These are phyloP conservation scores for Galerina marginata DNA, from an alignment of 768 basidiomycete species.

Conservation along the genomic window DNA sequence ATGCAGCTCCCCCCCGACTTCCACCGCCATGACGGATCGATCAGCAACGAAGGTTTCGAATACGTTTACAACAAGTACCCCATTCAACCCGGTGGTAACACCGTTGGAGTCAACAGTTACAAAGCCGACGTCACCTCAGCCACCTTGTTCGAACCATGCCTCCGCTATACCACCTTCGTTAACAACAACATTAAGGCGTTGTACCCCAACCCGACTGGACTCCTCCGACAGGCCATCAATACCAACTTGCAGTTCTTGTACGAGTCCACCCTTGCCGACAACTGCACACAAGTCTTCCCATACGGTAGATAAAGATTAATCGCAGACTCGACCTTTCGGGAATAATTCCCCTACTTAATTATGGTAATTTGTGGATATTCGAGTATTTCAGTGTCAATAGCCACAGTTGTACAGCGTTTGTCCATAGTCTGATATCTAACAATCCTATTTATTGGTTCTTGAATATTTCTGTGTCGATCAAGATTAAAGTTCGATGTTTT, in stretches of 20 bases:
- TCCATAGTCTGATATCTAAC: too few species aligned
- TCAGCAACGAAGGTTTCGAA: constrained; percentile 1
- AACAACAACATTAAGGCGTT: constrained; percentile 24
- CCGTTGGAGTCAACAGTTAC: constrained; percentile 22
- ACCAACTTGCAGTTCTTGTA: constrained; percentile 23
- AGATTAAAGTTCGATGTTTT: too few species aligned
- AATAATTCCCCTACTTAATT: too few species aligned
- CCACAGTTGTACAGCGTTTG: too few species aligned
- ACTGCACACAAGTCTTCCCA: constrained; percentile 20
- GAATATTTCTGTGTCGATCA: too few species aligned
- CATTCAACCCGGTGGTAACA: constrained; percentile 24
- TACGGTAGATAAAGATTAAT: constrained; percentile 4
- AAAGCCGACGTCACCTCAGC: constrained; percentile 23
- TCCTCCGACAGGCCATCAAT: constrained; percentile 21
- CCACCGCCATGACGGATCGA: constrained; percentile 19
- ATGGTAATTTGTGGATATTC: too few species aligned
- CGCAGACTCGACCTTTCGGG: too few species aligned
- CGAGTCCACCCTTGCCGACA: constrained; percentile 4
- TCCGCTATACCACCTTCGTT: constrained; percentile 27
- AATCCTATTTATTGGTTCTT: too few species aligned
- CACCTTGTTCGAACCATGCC: constrained; percentile 20
- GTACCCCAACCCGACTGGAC: constrained; percentile 25
- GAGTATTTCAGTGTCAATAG: too few species aligned
- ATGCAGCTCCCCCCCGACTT: constrained; percentile 25
- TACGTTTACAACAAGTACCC: constrained; percentile 16